Evolutionary conservation across 257 asterid genomes (phyloP).

Genomic region (Forsythia viridissima): DNA sequence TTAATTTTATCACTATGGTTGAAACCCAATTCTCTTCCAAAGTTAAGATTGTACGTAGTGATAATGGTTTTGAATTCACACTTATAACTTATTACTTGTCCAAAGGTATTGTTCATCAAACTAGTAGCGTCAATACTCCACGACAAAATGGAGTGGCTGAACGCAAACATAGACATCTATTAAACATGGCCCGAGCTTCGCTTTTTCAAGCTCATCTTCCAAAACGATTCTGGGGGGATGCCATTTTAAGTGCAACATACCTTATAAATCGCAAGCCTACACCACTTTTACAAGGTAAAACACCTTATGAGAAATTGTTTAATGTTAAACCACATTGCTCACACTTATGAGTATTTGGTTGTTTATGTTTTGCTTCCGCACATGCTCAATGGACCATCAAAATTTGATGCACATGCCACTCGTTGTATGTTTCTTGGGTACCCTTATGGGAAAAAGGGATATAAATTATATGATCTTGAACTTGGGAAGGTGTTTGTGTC

Average conservation of each 20-base stretch:
- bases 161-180: background rate
- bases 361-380: background rate
- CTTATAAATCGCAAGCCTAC: conserved; percentile 14
- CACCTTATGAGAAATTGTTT: conserved; percentile 9
- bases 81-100: background rate
- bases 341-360: conserved; percentile 1
- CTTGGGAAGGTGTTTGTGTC: no score
- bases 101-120: background rate
- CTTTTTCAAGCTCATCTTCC: conserved; percentile 7
- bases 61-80: conserved; percentile 2
- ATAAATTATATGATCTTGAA: no score
- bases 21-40: background rate
- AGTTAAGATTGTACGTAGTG: background rate
- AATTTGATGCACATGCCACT: background rate
- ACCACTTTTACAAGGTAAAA: background rate
- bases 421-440: background rate
- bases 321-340: background rate
- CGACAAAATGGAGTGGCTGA: conserved; percentile 20
- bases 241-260: conserved; percentile 9
- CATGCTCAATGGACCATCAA: background rate
- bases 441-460: no score
- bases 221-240: background rate
- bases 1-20: background rate
- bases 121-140: background rate
- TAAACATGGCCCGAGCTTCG: conserved; percentile 11